Conservation (phyloP, 1,284 basidiomycete genomes). For the Tetrapyrgos nigripes region DNA sequence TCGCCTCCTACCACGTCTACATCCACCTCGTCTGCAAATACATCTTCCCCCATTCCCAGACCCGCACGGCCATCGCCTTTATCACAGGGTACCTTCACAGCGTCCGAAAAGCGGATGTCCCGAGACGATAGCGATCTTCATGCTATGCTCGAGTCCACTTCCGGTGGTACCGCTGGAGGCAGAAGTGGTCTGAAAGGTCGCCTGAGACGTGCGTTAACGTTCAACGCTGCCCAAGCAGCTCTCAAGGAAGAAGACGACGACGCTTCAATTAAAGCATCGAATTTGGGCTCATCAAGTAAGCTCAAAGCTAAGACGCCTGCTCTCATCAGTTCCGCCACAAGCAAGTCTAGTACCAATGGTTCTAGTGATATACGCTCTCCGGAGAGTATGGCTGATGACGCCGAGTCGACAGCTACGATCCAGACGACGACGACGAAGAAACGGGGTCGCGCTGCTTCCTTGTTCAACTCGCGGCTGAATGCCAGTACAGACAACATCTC, state of each 20-base stretch:
- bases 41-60: slow-evolving; percentile 51
- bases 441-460: slow-evolving; percentile 67
- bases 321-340: slow-evolving; percentile 23
- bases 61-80: slow-evolving; percentile 77
- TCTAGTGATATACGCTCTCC: slow-evolving; percentile 33
- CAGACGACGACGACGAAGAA: slow-evolving; percentile 66
- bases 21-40: slow-evolving; percentile 40
- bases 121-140: slow-evolving; percentile 78
- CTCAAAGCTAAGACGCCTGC: slow-evolving; percentile 38
- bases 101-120: slow-evolving; percentile 76
- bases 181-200: slow-evolving; percentile 78
- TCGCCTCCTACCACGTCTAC: slow-evolving; percentile 45
- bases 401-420: slow-evolving; percentile 55
- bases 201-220: slow-evolving; percentile 75
- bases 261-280: slow-evolving; percentile 49
- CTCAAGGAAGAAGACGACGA: slow-evolving; percentile 67
- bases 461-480: slow-evolving; percentile 94
- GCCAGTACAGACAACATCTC: slow-evolving; percentile 98
- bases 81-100: slow-evolving; percentile 71
- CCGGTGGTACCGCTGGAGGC: slow-evolving; percentile 52
- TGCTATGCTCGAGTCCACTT: slow-evolving; percentile 58
- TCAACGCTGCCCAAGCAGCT: slow-evolving; percentile 52
- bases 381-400: slow-evolving; percentile 28
- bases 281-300: slow-evolving; percentile 32
- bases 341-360: slow-evolving; percentile 25